These are phyloP conservation scores for Sungouiella blattae DNA, from an alignment of 805 yeast species.

Conservation along the genomic window DNA sequence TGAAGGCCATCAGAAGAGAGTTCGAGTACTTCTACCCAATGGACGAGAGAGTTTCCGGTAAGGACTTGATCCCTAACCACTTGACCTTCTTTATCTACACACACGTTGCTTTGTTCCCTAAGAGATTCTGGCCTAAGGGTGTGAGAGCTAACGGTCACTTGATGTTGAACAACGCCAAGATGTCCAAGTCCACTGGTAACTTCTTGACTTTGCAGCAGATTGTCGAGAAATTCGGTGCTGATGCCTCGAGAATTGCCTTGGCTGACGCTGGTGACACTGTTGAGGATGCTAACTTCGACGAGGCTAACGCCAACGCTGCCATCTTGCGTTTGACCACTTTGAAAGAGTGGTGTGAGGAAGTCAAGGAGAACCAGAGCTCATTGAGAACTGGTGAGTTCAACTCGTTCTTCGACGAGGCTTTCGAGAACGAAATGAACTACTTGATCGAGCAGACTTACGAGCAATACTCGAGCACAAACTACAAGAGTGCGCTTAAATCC, in stretches of 20 bases:
- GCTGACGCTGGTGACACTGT: constrained; percentile 98
- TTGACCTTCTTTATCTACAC: constrained; percentile 92
- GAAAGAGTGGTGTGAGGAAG: constrained; percentile 94
- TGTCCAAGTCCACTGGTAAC: constrained; percentile 98
- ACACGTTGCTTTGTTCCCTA: constrained; percentile 91
- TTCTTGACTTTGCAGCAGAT: constrained; percentile 86
- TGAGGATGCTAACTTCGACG: constrained; percentile 98
- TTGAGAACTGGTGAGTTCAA: constrained; percentile 50
- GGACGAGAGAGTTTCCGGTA: constrained; percentile 89
- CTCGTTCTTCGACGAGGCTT: constrained; percentile 77
- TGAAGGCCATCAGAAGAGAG: constrained; percentile 80
- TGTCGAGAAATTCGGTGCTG: constrained; percentile 90
- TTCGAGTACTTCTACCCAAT: constrained; percentile 96
- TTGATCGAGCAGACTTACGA: constrained; percentile 71
- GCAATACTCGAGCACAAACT: constrained; percentile 69
- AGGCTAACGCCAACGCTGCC: constrained; percentile 94
- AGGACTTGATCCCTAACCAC: constrained; percentile 96
- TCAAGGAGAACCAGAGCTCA: constrained; percentile 46
- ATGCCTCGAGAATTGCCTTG: constrained; percentile 93
- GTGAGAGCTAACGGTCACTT: constrained; percentile 94
- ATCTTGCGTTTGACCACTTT: constrained; percentile 86
- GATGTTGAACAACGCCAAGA: constrained; percentile 91
- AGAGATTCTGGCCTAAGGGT: constrained; percentile 89
- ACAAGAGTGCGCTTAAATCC: constrained; percentile 82
- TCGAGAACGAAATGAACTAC: constrained; percentile 88